phyloP scores from a whole-genome alignment of 2,329 filamentous ascomycete genomes.

The Neofusicoccum sp. region DNA sequence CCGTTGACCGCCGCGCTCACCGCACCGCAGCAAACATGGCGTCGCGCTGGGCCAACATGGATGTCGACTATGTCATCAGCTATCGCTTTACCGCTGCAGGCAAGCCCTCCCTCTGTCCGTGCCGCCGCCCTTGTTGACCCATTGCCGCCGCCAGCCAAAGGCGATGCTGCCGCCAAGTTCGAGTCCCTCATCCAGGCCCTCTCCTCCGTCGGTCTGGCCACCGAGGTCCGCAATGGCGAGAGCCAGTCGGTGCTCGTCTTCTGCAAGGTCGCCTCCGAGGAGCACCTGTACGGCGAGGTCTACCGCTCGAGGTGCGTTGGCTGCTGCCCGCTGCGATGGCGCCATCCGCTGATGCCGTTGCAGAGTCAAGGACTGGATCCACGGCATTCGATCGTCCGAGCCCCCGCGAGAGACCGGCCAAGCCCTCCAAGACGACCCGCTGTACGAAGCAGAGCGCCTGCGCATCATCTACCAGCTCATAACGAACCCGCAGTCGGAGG shows the following conservation, averaged over 20 bases:
- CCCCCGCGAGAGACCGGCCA: conserved; percentile 72
- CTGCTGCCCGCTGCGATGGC: neutral
- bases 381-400: conserved; percentile 77
- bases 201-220: conserved; percentile 76
- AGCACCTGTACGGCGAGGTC: conserved; percentile 75
- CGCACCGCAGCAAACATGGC: conserved; percentile 21
- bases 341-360: conserved; percentile 1
- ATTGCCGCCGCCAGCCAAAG: conserved; percentile 56
- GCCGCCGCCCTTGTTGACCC: conserved; percentile 24
- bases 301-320: conserved; percentile 70
- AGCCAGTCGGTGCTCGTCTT: conserved; percentile 79
- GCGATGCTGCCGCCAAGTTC: conserved; percentile 73
- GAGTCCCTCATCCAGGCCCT: conserved; percentile 76
- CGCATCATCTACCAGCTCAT: conserved; percentile 82
- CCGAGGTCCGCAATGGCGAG: conserved; percentile 82
- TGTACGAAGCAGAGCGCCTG: conserved; percentile 85
- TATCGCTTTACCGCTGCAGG: conserved; percentile 73
- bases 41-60: conserved; percentile 52
- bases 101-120: conserved; percentile 36
- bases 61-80: conserved; percentile 87
- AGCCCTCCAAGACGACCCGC: conserved; percentile 70
- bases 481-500: conserved; percentile 50
- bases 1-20: conserved; percentile 2
- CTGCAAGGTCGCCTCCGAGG: conserved; percentile 74
- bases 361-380: conserved; percentile 91